Evolutionary conservation across 2,329 filamentous ascomycete genomes (phyloP).

Genomic region (Arthrobotrys sphaeroides): DNA sequence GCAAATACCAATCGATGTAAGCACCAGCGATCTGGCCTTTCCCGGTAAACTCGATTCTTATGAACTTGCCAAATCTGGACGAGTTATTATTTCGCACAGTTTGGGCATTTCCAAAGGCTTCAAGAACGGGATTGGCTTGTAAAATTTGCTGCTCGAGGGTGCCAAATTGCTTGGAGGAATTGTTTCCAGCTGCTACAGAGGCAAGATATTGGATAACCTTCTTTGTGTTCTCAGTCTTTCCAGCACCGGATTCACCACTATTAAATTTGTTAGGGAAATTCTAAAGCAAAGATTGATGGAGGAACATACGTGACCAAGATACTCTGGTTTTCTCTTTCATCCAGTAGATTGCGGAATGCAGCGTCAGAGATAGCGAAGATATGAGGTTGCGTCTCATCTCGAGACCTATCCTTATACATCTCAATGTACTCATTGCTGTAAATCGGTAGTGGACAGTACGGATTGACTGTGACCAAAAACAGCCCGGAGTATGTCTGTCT

Average conservation of each 20-base stretch:
- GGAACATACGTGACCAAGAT: constrained; percentile 82
- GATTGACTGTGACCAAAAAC: constrained; percentile 96
- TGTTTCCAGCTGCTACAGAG: constrained; percentile 85
- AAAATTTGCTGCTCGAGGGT: constrained; percentile 96
- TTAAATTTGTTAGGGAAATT: constrained; percentile 35
- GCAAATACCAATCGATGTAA: constrained; percentile 97
- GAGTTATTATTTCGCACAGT: constrained; percentile 99
- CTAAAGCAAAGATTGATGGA: not conserved
- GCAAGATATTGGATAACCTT: constrained; percentile 99
- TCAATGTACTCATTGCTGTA: constrained; percentile 97
- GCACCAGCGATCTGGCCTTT: constrained; percentile 91
- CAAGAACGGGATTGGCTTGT: constrained; percentile 93
- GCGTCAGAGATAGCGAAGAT: constrained; percentile 98
- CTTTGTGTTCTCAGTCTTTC: constrained; percentile 99
- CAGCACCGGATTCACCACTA: constrained; percentile 90
- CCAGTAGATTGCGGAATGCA: constrained; percentile 92
- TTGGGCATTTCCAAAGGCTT: constrained; percentile 97
- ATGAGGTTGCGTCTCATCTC: constrained; percentile 95
- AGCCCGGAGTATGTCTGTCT: constrained; percentile 89
- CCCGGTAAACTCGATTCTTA: constrained; percentile 91
- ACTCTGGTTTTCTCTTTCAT: constrained; percentile 94
- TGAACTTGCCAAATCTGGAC: constrained; percentile 97
- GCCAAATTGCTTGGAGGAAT: constrained; percentile 75
- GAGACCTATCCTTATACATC: constrained; percentile 91
- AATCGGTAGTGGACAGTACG: constrained; percentile 92